Conservation (phyloP, 2,329 filamentous ascomycete genomes). For the Pseudogymnoascus verrucosus region DNA sequence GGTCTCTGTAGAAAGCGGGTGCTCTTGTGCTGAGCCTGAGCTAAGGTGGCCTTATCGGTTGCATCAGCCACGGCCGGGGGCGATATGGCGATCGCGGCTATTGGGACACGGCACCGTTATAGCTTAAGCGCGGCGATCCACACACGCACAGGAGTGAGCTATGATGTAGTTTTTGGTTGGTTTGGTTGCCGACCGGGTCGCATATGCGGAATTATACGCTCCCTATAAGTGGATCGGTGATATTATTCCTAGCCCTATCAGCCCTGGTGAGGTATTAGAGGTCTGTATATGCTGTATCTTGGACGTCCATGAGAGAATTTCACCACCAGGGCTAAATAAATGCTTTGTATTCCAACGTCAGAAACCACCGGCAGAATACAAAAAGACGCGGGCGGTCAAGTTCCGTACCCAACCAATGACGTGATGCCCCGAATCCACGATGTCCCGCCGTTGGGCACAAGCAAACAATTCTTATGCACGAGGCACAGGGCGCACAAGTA, state of each 20-base stretch:
- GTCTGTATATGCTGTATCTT: not conserved
- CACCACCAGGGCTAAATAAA: not conserved
- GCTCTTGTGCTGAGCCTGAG: not conserved
- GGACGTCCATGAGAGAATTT: not conserved
- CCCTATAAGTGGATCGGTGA: not conserved
- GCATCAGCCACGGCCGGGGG: not conserved
- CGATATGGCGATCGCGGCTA: slow-evolving; percentile 3
- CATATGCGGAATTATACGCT: not conserved
- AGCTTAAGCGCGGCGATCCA: slow-evolving; percentile 6
- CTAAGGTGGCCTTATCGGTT: slow-evolving; percentile 8
- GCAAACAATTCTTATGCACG: not conserved
- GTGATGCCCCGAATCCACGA: slow-evolving; percentile 2
- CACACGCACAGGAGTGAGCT: not conserved
- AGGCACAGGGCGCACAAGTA: slow-evolving; percentile 3
- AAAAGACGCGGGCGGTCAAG: not conserved
- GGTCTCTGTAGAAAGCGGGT: not conserved
- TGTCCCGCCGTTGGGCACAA: slow-evolving; percentile 7
- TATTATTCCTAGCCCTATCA: not conserved
- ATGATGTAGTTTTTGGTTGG: not conserved
- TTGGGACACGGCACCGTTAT: not conserved
- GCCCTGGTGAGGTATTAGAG: not conserved
- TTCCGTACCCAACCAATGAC: not conserved
- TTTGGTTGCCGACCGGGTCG: not conserved
- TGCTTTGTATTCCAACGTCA: not conserved
- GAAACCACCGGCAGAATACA: not conserved